These are phyloP conservation scores for Haplosporangium sp. DNA, from an alignment of 371 early-diverging fungal genomes.

Conservation along the genomic window DNA sequence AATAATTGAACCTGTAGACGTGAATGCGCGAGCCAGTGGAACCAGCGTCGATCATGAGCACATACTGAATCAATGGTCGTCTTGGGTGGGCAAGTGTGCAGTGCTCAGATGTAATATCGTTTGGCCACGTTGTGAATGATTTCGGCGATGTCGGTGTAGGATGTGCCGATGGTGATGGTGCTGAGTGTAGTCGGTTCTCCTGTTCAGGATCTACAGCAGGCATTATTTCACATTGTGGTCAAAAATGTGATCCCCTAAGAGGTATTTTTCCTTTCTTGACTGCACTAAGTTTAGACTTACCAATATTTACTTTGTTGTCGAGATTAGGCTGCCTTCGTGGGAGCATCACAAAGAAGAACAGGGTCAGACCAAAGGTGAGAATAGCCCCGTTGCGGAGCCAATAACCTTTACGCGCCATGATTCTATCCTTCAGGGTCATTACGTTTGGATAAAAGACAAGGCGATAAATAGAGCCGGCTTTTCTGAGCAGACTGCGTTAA, in stretches of 20 bases:
- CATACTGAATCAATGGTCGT: constrained; percentile 70
- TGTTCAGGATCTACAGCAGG: background rate
- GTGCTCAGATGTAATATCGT: constrained; percentile 65
- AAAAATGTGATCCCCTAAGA: background rate
- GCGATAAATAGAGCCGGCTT: constrained; percentile 2
- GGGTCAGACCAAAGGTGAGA: constrained; percentile 42
- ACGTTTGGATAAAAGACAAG: constrained; percentile 11
- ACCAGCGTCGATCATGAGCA: constrained; percentile 94
- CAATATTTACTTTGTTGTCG: constrained; percentile 19
- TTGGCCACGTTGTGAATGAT: constrained; percentile 25
- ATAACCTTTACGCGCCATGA: constrained; percentile 55
- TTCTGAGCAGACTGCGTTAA: background rate
- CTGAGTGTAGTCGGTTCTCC: constrained; percentile 1
- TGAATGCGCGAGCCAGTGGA: constrained; percentile 98
- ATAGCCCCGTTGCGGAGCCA: constrained; percentile 56
- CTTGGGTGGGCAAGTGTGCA: constrained; percentile 73
- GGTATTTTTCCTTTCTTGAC: background rate
- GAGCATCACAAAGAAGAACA: constrained; percentile 51
- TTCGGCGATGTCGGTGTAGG: no score
- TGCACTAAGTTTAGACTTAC: constrained; percentile 13
- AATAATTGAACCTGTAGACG: constrained; percentile 91
- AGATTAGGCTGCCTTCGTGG: constrained; percentile 36
- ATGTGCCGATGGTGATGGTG: no score
- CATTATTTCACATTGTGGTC: background rate
- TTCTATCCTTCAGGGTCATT: constrained; percentile 42